Percentiles rank a stretch among this genome's conserved stretches.
phyloP scores from a whole-genome alignment of 75 land plant genomes.

The Pseudotsuga menziesii region DNA sequence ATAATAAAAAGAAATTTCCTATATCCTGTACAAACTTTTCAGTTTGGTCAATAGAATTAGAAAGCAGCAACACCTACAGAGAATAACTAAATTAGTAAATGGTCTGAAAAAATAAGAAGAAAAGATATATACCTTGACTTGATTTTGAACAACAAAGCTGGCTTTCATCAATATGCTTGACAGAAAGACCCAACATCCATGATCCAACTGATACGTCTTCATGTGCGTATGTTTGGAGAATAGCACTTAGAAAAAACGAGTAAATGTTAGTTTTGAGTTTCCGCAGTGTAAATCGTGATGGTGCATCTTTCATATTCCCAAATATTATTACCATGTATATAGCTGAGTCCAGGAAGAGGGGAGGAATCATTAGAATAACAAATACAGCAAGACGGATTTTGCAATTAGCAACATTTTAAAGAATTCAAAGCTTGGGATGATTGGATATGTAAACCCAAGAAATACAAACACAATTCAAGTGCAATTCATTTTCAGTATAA shows the following conservation, averaged over 20 bases:
- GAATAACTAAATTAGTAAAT: too few species aligned
- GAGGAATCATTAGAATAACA: background rate
- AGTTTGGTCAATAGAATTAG: too few species aligned
- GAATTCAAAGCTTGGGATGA: background rate
- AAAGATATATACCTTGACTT: conserved; percentile 33
- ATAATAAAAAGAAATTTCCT: too few species aligned
- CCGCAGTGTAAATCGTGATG: too few species aligned
- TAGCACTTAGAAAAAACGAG: conserved; percentile 28
- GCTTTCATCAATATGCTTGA: conserved; percentile 65
- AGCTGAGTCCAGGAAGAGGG: background rate
- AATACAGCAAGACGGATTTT: background rate
- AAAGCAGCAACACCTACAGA: too few species aligned
- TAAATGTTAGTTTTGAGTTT: background rate
- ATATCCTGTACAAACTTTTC: too few species aligned
- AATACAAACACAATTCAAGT: background rate
- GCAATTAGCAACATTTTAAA: background rate
- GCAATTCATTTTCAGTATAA: background rate
- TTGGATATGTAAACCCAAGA: background rate
- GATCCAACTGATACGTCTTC: conserved; percentile 93
- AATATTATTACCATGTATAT: background rate
- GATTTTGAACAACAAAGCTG: conserved; percentile 80
- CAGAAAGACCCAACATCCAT: conserved; percentile 92
- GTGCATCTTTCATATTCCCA: background rate
- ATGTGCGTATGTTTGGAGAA: conserved; percentile 86
- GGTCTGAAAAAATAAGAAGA: too few species aligned